A percentile compares a stretch with the other conserved stretches of the same genome.
phyloP scores from a whole-genome alignment of 2,329 filamentous ascomycete species.

The Botrytis fragariae region DNA sequence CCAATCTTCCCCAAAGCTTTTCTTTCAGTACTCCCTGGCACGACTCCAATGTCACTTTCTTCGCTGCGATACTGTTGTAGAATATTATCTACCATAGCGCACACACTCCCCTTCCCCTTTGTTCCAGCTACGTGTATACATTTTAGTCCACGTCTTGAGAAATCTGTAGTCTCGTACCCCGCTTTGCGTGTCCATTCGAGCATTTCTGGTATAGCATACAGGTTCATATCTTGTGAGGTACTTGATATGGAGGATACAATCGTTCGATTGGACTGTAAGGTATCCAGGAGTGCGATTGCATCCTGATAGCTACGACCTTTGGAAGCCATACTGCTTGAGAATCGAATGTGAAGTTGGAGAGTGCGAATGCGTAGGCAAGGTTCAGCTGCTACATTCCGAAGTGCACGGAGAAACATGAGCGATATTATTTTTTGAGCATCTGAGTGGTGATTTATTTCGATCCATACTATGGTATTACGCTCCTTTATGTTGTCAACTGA shows the following conservation, averaged over 20 bases:
- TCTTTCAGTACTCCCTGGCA: slow-evolving; percentile 16
- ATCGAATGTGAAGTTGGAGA: slow-evolving; percentile 1
- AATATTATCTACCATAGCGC: slow-evolving; percentile 65
- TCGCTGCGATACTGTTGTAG: slow-evolving; percentile 49
- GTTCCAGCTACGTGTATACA: slow-evolving; percentile 85
- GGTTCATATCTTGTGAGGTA: slow-evolving; percentile 28
- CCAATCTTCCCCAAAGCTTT: slow-evolving; percentile 45
- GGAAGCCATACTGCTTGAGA: slow-evolving; percentile 5
- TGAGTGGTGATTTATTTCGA: neutral
- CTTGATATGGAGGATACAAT: slow-evolving; percentile 28
- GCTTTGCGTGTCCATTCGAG: slow-evolving; percentile 36
- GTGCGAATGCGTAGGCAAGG: neutral
- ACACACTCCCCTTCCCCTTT: slow-evolving; percentile 78
- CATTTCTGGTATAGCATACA: slow-evolving; percentile 38
- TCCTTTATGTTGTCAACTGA: neutral
- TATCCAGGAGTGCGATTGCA: slow-evolving; percentile 30
- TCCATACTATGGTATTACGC: neutral
- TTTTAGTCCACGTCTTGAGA: slow-evolving; percentile 29
- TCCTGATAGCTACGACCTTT: slow-evolving; percentile 25
- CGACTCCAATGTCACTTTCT: slow-evolving; percentile 9
- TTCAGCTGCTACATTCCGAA: neutral
- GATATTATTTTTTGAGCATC: neutral
- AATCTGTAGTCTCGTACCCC: slow-evolving; percentile 30
- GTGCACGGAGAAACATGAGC: neutral
- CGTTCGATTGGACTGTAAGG: slow-evolving; percentile 34